Base-by-base conservation (phyloP, 1,284 basidiomycete genomes). In the Ustilago trichophora region DNA sequence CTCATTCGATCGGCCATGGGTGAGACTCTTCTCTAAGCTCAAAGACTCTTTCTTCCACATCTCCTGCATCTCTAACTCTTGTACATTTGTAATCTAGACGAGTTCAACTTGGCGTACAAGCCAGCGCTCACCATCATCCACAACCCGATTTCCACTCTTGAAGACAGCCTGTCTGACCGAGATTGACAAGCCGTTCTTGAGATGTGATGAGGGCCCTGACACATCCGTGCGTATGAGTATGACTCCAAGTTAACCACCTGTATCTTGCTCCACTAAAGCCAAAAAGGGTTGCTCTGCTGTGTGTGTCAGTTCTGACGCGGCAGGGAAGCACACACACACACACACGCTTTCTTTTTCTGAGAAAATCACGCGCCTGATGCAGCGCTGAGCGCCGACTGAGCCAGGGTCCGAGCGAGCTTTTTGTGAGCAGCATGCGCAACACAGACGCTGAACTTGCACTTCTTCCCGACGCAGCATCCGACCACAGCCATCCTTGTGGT, bases 1-100 rank as follows among this genome's bases (percentile, higher is more conserved):
- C 85, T 99, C 33, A 88, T 93, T 16, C 87, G 96, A 33, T 86
- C 92, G 25, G 93, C 95, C 6, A 84, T 99, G 59, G 95, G 95
- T 12, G 72, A 73, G 57, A 73, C 72, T 13, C 64, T 73, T 6
- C 63, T 73, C 21, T 73, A 27, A 43, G 18, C 41, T 6, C 7
- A 21, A 13, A 16, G 7, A 24, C 29, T 19, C 18, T 31, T 3
- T 2, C 10, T 8, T n/a, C 25, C 6, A 10, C 43, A 46, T 35
- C n/a, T 27, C n/a, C n/a, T 34, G 41, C 41, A 44, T 49, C 35
- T 32, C 16, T 29, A 13, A 29, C 22, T 16, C 11, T 19, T 31
- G 33, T 53, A 21, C 41, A 59, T 46, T 26, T 62, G 58, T 62
- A 62, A 62, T 62, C 36, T 62, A 62, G 49, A 51, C 49, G 18